Base-by-base conservation (phyloP, 2,329 filamentous ascomycete genomes). In the Chaetomiaceae sp. region DNA sequence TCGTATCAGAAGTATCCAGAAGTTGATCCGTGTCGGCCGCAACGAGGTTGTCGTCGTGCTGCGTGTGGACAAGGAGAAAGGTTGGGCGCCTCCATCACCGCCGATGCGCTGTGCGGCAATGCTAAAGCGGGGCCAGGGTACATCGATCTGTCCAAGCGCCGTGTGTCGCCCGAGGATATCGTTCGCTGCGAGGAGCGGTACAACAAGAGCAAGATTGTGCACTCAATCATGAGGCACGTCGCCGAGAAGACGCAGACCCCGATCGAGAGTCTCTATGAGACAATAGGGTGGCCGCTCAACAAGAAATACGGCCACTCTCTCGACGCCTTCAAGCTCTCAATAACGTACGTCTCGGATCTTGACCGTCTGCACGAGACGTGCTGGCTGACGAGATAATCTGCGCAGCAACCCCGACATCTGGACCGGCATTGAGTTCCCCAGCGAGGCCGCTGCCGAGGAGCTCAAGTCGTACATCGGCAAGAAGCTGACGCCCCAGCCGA, bases 201-300 rank as follows among this genome's bases (percentile, higher is more conserved):
- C 81, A 99, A 99, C 82, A 99, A 99, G 85, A 89, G 89, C 77
- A 99, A 99, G 79, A 95, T 96, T 78, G 93, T 97, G 35, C 93
- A 99, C 73, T 95, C 89, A 48, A 96, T 99, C 72, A 92, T 99
- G 88, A 86, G 92, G 70, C 93, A 99, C 71, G 93, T 99, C 57
- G 92, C 93, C 60, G 91, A 99, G 76, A 96, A 96, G 81, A 95
- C 90, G 38, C 84, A 87, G 67, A 87, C 84, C 25, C 91, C 92
- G n/a, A 95, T 99, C 66, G 89, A 97, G 77, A 81, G 84, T 46
- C 81, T 99, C 51, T 99, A 99, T 73, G 86, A 96, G 78, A 84
- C 78, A 61, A 96, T 99, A 68, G 89, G 85, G 58, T 99, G 95
- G 95, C 93, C 95, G 44, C 75, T 99, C 65, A 95, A 96, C 83